Conservation (phyloP, 257 asterid genomes). For the Verbena officinalis region DNA sequence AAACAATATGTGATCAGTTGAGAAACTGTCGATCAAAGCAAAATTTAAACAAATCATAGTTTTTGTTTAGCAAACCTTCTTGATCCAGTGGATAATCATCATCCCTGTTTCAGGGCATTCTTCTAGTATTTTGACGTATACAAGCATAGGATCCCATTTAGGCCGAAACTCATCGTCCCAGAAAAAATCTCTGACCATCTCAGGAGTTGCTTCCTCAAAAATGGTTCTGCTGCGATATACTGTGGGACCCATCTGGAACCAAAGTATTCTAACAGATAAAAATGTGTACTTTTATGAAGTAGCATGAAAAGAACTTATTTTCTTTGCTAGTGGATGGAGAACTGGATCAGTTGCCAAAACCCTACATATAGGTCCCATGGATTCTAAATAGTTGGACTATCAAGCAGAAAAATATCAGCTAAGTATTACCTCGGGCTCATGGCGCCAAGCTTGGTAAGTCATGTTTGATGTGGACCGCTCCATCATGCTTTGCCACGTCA, state of each 20-base stretch:
- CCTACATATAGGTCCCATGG: slow-evolving; percentile 5
- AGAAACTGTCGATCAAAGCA: slow-evolving; percentile 23
- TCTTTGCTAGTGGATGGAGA: slow-evolving; percentile 5
- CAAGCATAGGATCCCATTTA: slow-evolving; percentile 92
- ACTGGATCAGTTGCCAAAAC: slow-evolving; percentile 6
- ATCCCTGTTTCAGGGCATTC: slow-evolving; percentile 68
- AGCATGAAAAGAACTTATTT: slow-evolving; percentile 10
- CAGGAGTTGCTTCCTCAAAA: slow-evolving; percentile 90
- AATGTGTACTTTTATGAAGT: slow-evolving; percentile 15
- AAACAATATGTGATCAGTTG: slow-evolving; percentile 17
- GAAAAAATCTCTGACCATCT: slow-evolving; percentile 85
- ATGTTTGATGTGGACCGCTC: slow-evolving; percentile 81
- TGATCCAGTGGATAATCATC: slow-evolving; percentile 84
- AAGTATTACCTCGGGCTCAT: slow-evolving; percentile 75
- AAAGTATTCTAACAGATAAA: slow-evolving; percentile 22
- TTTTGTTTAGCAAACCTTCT: slow-evolving; percentile 60
- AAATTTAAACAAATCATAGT: slow-evolving; percentile 4
- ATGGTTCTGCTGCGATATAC: slow-evolving; percentile 75
- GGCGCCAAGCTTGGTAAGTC: slow-evolving; percentile 96
- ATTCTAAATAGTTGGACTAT: slow-evolving; percentile 3
- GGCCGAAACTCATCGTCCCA: slow-evolving; percentile 96
- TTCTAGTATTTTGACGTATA: slow-evolving; percentile 65
- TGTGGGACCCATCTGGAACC: slow-evolving; percentile 66
- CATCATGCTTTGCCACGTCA: slow-evolving; percentile 95
- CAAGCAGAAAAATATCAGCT: slow-evolving; percentile 10